These are phyloP conservation scores for Fusarium irregulare DNA, from an alignment of 2,329 filamentous ascomycete genomes.

Conservation along the genomic window DNA sequence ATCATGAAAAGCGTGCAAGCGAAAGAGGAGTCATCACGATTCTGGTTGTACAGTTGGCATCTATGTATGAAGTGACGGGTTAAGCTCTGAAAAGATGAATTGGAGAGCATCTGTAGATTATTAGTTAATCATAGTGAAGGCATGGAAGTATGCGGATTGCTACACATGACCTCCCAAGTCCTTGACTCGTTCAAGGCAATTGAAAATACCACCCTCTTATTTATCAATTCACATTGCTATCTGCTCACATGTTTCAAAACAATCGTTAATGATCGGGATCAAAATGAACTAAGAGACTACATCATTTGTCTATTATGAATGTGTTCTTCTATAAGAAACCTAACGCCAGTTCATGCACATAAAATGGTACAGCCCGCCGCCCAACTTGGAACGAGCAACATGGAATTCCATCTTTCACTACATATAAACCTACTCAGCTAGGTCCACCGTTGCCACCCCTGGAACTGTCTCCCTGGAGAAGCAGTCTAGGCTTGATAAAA, in stretches of 20 bases:
- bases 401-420: conserved; percentile 11
- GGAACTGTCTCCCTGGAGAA: conserved; percentile 75
- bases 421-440: conserved; percentile 27
- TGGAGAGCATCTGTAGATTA: conserved; percentile 36
- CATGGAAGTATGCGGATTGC: conserved; percentile 8
- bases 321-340: conserved; percentile 36
- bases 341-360: conserved; percentile 47
- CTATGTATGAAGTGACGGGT: conserved; percentile 28
- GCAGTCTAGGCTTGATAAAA: conserved; percentile 90
- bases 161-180: conserved; percentile 21
- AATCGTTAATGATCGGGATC: neutral
- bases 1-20: conserved; percentile 34
- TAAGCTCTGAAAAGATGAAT: conserved; percentile 21
- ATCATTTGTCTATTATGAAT: conserved; percentile 34
- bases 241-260: neutral
- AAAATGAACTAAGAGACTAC: conserved; percentile 1
- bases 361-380: conserved; percentile 31
- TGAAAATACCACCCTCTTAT: conserved; percentile 21
- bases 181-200: conserved; percentile 30
- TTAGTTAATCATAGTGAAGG: conserved; percentile 40
- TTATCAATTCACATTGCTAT: conserved; percentile 12
- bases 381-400: neutral
- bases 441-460: conserved; percentile 46
- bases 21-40: conserved; percentile 23
- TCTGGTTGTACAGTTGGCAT: conserved; percentile 24